Evolutionary conservation across 768 basidiomycete species (phyloP), one percentile per base, ranked within the genome.

Genomic region (Grammothele lineata): DNA sequence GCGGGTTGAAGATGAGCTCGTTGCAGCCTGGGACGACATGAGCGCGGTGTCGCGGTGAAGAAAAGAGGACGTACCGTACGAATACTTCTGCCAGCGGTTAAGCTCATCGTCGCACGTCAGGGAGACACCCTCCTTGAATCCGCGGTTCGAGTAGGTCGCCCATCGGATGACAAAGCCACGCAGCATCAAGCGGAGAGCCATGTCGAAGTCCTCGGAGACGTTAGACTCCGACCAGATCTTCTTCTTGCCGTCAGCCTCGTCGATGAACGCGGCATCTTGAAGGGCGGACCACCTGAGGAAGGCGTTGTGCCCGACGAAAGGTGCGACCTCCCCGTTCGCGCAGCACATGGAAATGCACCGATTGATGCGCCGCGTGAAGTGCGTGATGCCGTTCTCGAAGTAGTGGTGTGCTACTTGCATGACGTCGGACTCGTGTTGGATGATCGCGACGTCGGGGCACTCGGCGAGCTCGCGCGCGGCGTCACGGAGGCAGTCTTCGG

Each of bases 51-150:
- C 8, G 11, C 23, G 12, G 22, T 34, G n/a, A 32, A 37, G 44
- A 24, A 35, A 4, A 1, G 5, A 17, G 12, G 1, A 46, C 57
- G 45, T 57, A 77, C 84, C 87, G 66, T 87, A 88, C 0, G 85
- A 72, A 50, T 89, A 90, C 62, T 93, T 95, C 51, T 93, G 89
- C 92, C 92, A 95, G 3, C 92, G 67, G 57, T 93, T 93, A 8
- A 95, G 68, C 63, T 95, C 92, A 58, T 95, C 92, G 43, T 92
- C 90, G 45, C 82, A 83, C 0, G 92, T 93, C 17, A 95, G 70
- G 0, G 86, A 88, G n/a, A 95, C 92, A 50, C 92, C 92, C 60
- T 95, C 92, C 68, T 92, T 87, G 72, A 93, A 94, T 1, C 80
- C 86, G 41, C 89, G 83, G 15, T 86, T 76, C 0, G 81, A 85